These are phyloP conservation scores for Limnanthes douglasii DNA, from an alignment of 345 rosid species.

Conservation along the genomic window DNA sequence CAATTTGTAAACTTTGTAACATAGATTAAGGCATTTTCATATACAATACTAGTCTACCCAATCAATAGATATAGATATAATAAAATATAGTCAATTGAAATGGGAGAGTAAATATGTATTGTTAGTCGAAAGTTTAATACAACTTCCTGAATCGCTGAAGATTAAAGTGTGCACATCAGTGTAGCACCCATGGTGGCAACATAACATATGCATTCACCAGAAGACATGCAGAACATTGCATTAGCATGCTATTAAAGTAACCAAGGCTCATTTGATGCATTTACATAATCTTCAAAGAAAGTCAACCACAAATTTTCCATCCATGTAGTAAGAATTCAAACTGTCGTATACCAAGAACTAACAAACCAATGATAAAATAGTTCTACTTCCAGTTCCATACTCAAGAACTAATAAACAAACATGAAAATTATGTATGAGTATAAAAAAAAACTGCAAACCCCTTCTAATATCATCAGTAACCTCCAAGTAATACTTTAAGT, in stretches of 20 bases:
- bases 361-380: too few species aligned
- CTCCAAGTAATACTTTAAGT: too few species aligned
- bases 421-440: too few species aligned
- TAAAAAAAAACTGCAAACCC: too few species aligned
- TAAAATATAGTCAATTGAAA: not conserved
- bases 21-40: too few species aligned
- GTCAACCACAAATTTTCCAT: constrained; percentile 60
- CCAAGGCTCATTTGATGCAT: constrained; percentile 30
- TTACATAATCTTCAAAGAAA: constrained; percentile 35
- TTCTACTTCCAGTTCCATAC: too few species aligned
- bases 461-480: too few species aligned
- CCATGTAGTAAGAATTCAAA: constrained; percentile 19
- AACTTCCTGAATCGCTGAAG: constrained; percentile 65
- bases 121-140: constrained; percentile 62
- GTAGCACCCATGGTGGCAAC: constrained; percentile 79
- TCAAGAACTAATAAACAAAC: too few species aligned
- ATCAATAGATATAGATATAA: too few species aligned
- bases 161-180: constrained; percentile 83
- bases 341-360: constrained; percentile 4
- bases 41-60: too few species aligned
- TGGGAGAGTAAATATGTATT: constrained; percentile 27
- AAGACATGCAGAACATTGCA: constrained; percentile 84
- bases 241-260: constrained; percentile 82
- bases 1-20: too few species aligned
- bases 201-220: constrained; percentile 85